Evolutionary conservation across 2,329 filamentous ascomycete genomes (phyloP), one percentile per base, ranked within the genome.

Genomic region (Periconia digitata): DNA sequence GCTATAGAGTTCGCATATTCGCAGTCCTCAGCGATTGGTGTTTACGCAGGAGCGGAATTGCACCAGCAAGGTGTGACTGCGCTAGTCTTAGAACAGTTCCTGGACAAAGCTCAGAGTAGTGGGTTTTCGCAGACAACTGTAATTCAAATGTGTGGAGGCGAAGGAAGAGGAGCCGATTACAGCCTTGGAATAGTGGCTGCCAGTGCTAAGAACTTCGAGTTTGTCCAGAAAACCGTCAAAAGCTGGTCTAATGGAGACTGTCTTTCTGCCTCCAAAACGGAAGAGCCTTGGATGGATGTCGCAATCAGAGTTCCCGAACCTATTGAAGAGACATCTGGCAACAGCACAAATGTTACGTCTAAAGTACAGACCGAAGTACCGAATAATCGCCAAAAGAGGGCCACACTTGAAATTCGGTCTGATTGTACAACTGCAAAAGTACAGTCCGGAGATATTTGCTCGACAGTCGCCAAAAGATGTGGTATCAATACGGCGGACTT

Each of bases 1-100:
- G 35, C 44, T 6, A 46, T 46, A n/a, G 45, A 47, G 29, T 47
- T 47, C 17, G 38, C 38, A 35, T 47, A 47, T 39, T 42, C 38
- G 20, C 39, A 43, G 29, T 47, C 41, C 17, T 17, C 41, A 34
- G 37, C 37, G 6, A 44, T 44, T 15, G 41, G 46, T 35, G 22
- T 49, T 21, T 49, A 15, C 34, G 46, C 41, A 21, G 46, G 46
- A 17, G 40, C 36, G 5, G 46, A 49, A 24, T 10, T 49, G 7
- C 40, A 49, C 21, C 40, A 49, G 36, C 46, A 49, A 16, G 46
- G 46, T 21, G 3, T 49, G 7, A 44, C 46, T 23, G 21, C 23
- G n/a, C 21, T 44, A 10, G 23, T 49, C 16, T 27, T 49, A 13
- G 27, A 39, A 6, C 34, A 49, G 46, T 35, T 49, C 29, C 20